Conservation (phyloP, 352 stramenopile species). For the Chrysophaeum taylorii region DNA sequence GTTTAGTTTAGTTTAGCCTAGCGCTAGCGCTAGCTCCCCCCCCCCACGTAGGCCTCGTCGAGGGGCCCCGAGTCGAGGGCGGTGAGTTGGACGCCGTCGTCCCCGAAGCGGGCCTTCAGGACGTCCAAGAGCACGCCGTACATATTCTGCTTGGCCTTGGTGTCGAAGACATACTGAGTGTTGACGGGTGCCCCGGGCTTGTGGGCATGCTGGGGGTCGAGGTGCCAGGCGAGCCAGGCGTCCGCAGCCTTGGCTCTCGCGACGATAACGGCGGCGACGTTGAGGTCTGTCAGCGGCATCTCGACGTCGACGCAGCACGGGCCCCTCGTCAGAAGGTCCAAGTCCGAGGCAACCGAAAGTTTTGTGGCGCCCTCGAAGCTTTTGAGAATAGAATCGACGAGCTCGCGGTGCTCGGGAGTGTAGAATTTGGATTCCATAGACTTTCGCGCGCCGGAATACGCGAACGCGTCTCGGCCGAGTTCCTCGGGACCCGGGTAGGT, state of each 20-base stretch:
- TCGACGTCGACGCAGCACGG: constrained; percentile 35
- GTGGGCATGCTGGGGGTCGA: constrained; percentile 37
- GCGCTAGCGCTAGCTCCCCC: constrained; percentile 46
- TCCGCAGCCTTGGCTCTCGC: constrained; percentile 36
- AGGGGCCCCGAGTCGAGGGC: constrained; percentile 42
- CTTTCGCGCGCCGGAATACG: constrained; percentile 40
- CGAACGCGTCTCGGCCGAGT: constrained; percentile 43
- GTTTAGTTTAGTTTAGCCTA: too few species aligned
- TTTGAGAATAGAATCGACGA: constrained; percentile 25
- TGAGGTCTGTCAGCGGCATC: constrained; percentile 40
- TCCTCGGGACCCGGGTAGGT: constrained; percentile 46
- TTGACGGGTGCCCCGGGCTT: constrained; percentile 44
- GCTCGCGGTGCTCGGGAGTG: constrained; percentile 30
- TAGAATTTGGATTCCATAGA: constrained; percentile 46
- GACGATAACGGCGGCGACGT: constrained; percentile 33
- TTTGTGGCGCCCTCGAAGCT: constrained; percentile 31
- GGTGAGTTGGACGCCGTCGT: constrained; percentile 36
- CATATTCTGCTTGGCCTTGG: constrained; percentile 44
- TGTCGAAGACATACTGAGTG: constrained; percentile 50
- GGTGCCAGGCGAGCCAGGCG: constrained; percentile 40
- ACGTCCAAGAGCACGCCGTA: constrained; percentile 38
- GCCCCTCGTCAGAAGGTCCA: constrained; percentile 39
- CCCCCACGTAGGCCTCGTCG: constrained; percentile 51
- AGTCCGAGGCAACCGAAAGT: constrained; percentile 25
- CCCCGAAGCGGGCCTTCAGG: constrained; percentile 37